Base-by-base conservation (phyloP, 1,284 basidiomycete genomes). In the Ceratobasidium papillatum region DNA sequence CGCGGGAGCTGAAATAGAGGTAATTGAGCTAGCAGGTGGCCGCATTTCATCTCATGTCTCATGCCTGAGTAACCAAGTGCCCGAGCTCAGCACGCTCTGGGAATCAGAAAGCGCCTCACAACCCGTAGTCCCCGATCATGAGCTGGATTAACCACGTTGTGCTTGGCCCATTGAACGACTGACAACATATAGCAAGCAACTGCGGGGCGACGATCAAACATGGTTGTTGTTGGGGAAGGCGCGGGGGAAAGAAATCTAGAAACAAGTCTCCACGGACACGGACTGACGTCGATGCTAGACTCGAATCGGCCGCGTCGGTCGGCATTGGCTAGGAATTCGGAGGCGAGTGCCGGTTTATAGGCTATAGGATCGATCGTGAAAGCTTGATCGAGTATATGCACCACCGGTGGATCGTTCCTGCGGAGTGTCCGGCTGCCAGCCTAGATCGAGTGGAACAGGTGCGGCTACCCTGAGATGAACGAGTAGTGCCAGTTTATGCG, bases 81-180 rank as follows among this genome's bases (percentile, higher is more conserved):
- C 34, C 58, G 22, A n/a, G 58, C 58, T 41, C 27, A n/a, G 19
- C 58, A 41, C 11, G 34, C 34, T 47, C 45, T 61, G 58, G 52
- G 52, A 25, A 61, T 61, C 58, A 61, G 58, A 61, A 61, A 19
- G 58, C 32, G 58, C 9, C 8, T 30, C 54, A 58, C 54, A 58
- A 30, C 58, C 58, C 58, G 36, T 3, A 22, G 34, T 41, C 12
- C 19, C 58, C 38, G 58, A 61, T 61, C 58, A 41, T 36, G 32
- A 12, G 58, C 1, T 41, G 11, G 52, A 30, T 14, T 45, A 45
- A 19, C 43, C 14, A 45, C 43, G 9, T n/a, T 25, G 19, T 32
- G 52, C 52, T 54, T 30, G 27, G 30, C 30, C 8, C 19, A 32
- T 54, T 54, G 52, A 17, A 49, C 14, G 47, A 22, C 19, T 49